Evolutionary conservation across 441 rosid genomes (phyloP), one percentile per base, ranked within the genome.

Genomic region (Syzygium syzygioides): DNA sequence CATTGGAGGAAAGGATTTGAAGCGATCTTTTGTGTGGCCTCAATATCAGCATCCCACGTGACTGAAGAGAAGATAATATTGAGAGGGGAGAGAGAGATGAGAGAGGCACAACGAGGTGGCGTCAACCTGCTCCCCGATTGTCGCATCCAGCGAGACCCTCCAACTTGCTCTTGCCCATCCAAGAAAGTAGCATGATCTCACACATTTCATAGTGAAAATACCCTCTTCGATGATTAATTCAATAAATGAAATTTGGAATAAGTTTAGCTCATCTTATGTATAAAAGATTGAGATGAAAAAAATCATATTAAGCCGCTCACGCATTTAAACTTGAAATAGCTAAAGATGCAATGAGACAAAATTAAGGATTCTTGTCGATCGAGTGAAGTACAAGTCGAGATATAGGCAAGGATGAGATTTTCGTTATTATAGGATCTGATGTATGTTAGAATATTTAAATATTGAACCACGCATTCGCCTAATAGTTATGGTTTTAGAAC

Each of bases 361-460:
- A 32, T 32, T 32, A 32, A 30, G 0, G 76, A 66, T 66, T 17
- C 76, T 66, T 66, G 41, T 30, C 13, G 32, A 17, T 30, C 5
- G 4, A 30, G 76, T n/a, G 34, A 62, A 28, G 18, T 14, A 62
- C 20, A 12, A 0, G 71, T n/a, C 18, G 2, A 62, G 37, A 0
- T 64, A 62, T n/a, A 14, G 10, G 32, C 34, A n/a, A 1, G 17
- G 68, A 59, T n/a, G 34, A 62, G 34, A 62, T 62, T n/a, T 62
- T 62, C 4, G 0, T 62, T 62, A n/a, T 1, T 0, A 17, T 2
- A n/a, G 17, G 68, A 62, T n/a, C 19, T 62, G 7, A 17, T n/a
- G 8, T 62, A n/a, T 0, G 28, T 62, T n/a, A 62, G 7, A 62
- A 62, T 7, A 60, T 60, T 28, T 60, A 28, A 28, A 2, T 13